Conservation (phyloP, 2,329 filamentous ascomycete genomes). For the Pseudogymnoascus sp. region DNA sequence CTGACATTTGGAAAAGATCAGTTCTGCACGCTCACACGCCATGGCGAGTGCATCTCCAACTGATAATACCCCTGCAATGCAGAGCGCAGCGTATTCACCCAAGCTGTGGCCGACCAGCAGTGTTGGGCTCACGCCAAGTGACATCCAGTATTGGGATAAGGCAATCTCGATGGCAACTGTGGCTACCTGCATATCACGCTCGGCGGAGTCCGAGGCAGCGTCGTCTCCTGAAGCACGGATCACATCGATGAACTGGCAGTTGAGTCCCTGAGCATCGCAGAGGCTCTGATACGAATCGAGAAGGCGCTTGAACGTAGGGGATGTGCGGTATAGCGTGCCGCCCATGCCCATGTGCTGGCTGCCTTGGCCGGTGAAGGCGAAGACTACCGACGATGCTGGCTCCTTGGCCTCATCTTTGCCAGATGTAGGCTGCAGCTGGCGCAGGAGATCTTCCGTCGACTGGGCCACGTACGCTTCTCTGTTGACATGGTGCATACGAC, state of each 20-base stretch:
- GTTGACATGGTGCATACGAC: slow-evolving; percentile 50
- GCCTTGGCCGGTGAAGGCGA: slow-evolving; percentile 14
- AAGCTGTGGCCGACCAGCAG: slow-evolving; percentile 36
- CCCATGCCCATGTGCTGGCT: slow-evolving; percentile 31
- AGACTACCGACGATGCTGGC: slow-evolving; percentile 32
- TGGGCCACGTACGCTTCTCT: slow-evolving; percentile 34
- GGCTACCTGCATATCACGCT: slow-evolving; percentile 41
- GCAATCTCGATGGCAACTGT: slow-evolving; percentile 47
- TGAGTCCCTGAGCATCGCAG: neutral
- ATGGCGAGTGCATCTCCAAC: slow-evolving; percentile 24
- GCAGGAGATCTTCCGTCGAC: neutral
- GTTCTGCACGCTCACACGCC: slow-evolving; percentile 32
- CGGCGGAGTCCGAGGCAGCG: neutral
- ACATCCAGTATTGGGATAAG: slow-evolving; percentile 44
- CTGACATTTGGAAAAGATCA: slow-evolving; percentile 41
- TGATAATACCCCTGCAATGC: slow-evolving; percentile 27
- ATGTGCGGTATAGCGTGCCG: slow-evolving; percentile 20
- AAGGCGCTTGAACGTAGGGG: slow-evolving; percentile 26
- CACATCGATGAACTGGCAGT: neutral
- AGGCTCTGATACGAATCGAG: neutral
- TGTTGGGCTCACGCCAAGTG: slow-evolving; percentile 46
- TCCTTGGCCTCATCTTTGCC: slow-evolving; percentile 44
- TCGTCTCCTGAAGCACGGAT: slow-evolving; percentile 16
- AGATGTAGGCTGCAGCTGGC: slow-evolving; percentile 32
- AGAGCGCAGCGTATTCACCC: slow-evolving; percentile 31